Conservation (phyloP, 371 early-diverging fungal genomes). For the Mortierella sp. region DNA sequence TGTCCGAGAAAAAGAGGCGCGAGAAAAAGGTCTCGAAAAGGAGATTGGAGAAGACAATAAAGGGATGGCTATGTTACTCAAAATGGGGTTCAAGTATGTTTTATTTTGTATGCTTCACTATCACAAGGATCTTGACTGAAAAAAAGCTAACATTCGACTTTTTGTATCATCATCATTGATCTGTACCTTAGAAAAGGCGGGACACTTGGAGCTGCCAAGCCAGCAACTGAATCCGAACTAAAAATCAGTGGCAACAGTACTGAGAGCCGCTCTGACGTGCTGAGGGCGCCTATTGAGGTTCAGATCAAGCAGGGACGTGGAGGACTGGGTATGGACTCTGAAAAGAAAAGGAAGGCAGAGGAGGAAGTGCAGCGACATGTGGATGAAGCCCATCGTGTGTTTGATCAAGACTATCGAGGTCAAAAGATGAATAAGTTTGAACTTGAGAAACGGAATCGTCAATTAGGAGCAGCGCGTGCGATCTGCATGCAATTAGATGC, state of each 20-base stretch:
- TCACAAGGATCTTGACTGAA: not conserved
- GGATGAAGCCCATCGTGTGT: constrained; percentile 16
- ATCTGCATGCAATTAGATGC: constrained; percentile 54
- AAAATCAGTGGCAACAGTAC: not conserved
- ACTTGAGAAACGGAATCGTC: constrained; percentile 32
- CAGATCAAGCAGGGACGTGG: constrained; percentile 62
- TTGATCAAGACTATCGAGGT: constrained; percentile 41
- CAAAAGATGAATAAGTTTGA: constrained; percentile 33
- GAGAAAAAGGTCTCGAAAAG: constrained; percentile 65
- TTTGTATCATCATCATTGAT: not conserved
- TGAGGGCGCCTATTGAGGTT: constrained; percentile 63
- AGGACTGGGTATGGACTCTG: constrained; percentile 64
- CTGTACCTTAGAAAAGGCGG: constrained; percentile 58
- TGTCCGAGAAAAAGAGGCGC: constrained; percentile 64
- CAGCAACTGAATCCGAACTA: not conserved
- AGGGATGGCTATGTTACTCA: constrained; percentile 78
- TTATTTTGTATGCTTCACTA: not conserved
- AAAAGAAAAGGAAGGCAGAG: constrained; percentile 58
- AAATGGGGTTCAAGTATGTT: constrained; percentile 77
- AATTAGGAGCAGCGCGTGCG: constrained; percentile 30
- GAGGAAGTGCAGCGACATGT: constrained; percentile 54
- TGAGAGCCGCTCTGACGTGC: constrained; percentile 19
- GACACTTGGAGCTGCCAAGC: constrained; percentile 55
- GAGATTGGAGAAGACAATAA: constrained; percentile 67
- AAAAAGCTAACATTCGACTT: too few relatives aligned